These are phyloP conservation scores for Malassezia nana DNA, from an alignment of 1,284 basidiomycete species.

Conservation along the genomic window DNA sequence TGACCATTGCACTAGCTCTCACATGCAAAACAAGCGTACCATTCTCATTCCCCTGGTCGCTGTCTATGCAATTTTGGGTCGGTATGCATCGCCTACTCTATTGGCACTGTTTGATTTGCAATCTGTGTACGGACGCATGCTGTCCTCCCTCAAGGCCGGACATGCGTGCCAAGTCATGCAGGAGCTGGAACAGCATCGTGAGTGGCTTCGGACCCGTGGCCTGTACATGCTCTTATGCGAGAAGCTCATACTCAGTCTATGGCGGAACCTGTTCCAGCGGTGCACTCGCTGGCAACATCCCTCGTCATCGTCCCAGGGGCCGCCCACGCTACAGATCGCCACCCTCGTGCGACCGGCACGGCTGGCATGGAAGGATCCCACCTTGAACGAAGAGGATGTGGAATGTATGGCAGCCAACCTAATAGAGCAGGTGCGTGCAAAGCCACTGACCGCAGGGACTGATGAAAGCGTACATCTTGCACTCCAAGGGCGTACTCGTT, in stretches of 20 bases:
- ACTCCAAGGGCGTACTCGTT: conserved; percentile 47
- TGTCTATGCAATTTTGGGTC: conserved; percentile 48
- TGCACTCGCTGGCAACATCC: conserved; percentile 15
- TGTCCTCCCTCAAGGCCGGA: conserved; percentile 34
- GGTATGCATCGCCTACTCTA: conserved; percentile 40
- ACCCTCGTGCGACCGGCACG: conserved; percentile 39
- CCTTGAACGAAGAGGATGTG: conserved; percentile 47
- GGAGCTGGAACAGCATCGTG: conserved; percentile 40
- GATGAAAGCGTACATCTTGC: conserved; percentile 50
- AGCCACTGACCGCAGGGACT: conserved; percentile 36
- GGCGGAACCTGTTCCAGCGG: conserved; percentile 48
- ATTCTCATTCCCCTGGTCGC: conserved; percentile 49
- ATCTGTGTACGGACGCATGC: conserved; percentile 28
- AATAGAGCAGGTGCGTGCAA: conserved; percentile 45
- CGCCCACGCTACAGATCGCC: conserved; percentile 43
- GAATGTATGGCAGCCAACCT: conserved; percentile 49
- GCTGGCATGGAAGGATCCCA: conserved; percentile 40
- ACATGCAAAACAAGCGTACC: conserved; percentile 41
- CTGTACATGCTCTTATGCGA: conserved; percentile 49
- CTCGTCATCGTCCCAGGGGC: conserved; percentile 23
- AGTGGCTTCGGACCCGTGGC: conserved; percentile 45
- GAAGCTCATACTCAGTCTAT: conserved; percentile 49
- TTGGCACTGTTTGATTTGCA: conserved; percentile 38
- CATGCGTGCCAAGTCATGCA: conserved; percentile 33
- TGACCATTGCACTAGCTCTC: conserved; percentile 35